Conservation (phyloP, 176 grass and related monocot genomes). For the Thinopyrum elongatum region DNA sequence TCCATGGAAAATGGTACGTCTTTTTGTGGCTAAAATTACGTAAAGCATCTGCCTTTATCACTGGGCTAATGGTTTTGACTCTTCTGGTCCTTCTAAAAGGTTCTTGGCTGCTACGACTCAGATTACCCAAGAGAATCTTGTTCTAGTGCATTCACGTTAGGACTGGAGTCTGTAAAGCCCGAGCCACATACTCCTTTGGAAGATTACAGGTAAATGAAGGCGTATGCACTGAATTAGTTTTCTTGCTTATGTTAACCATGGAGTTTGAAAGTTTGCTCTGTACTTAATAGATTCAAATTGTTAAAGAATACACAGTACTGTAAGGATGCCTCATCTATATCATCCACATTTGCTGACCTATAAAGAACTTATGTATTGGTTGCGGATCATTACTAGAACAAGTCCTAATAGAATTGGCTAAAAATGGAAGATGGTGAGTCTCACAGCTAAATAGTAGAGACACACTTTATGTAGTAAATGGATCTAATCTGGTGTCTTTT, state of each 20-base stretch:
- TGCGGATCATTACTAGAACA: conserved; percentile 4
- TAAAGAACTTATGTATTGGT: background rate
- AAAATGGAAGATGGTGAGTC: background rate
- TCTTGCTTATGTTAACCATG: background rate
- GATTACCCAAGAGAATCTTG: conserved; percentile 85
- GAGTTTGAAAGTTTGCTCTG: background rate
- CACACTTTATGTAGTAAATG: background rate
- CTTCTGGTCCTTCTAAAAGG: conserved; percentile 41
- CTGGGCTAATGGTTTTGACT: conserved; percentile 28
- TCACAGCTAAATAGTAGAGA: background rate
- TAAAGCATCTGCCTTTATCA: background rate
- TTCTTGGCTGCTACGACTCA: conserved; percentile 83
- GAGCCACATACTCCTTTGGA: conserved; percentile 81
- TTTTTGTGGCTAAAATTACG: conserved; percentile 17
- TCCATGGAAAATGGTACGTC: conserved; percentile 91
- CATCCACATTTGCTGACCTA: background rate
- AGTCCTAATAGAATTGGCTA: background rate
- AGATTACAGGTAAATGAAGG: conserved; percentile 73
- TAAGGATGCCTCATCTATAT: background rate
- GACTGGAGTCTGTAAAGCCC: conserved; percentile 82
- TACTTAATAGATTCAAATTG: conserved; percentile 6
- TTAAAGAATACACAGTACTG: background rate
- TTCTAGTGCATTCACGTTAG: conserved; percentile 76
- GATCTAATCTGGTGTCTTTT: background rate
- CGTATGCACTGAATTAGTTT: background rate